Evolutionary conservation across 805 yeast species (phyloP).

Genomic region (Spathaspora sp.): DNA sequence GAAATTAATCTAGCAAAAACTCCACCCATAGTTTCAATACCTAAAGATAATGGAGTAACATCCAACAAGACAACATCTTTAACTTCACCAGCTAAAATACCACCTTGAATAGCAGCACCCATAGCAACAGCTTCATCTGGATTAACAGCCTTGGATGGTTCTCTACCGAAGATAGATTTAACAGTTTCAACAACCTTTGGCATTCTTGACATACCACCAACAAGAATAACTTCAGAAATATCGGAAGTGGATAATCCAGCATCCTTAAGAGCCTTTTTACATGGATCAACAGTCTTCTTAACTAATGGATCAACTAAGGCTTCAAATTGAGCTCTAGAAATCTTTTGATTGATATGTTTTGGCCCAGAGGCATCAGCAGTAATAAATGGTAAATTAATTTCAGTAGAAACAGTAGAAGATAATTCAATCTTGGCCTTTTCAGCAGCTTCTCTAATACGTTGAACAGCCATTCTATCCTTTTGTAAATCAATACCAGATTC

Average conservation of each 20-base stretch:
- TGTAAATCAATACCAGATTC: conserved; percentile 65
- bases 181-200: conserved; percentile 82
- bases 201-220: conserved; percentile 92
- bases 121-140: conserved; percentile 94
- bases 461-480: conserved; percentile 72
- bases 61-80: conserved; percentile 87
- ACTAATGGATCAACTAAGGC: conserved; percentile 62
- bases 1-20: conserved; percentile 89
- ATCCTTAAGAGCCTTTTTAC: conserved; percentile 79
- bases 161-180: conserved; percentile 71
- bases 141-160: conserved; percentile 88
- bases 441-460: conserved; percentile 83
- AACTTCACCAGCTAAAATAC: conserved; percentile 91
- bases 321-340: conserved; percentile 68
- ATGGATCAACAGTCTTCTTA: conserved; percentile 70
- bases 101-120: conserved; percentile 98
- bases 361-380: conserved; percentile 85
- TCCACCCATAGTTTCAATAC: conserved; percentile 98
- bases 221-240: conserved; percentile 76
- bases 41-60: conserved; percentile 85
- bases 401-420: conserved; percentile 69
- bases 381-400: conserved; percentile 78
- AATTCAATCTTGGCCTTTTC: conserved; percentile 88
- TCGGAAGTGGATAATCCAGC: conserved; percentile 65
- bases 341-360: conserved; percentile 69